Evolutionary conservation across 768 basidiomycete genomes (phyloP), one percentile per base, ranked within the genome.

Genomic region (Trichaptum fuscoviolaceum): DNA sequence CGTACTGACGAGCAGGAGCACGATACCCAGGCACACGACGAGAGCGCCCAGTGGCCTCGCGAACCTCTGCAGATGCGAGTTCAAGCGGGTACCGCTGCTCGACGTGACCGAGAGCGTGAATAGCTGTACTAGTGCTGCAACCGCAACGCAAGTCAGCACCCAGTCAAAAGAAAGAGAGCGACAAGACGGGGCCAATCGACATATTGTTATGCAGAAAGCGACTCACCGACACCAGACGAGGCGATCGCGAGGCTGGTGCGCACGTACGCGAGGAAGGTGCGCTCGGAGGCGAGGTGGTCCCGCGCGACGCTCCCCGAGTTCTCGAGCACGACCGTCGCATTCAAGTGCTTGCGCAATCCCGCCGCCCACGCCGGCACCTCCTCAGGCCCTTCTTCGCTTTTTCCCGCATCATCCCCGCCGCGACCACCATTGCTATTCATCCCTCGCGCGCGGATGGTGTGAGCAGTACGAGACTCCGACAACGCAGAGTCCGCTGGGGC

Each of bases 241-340:
- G 85, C 83, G 42, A 87, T 78, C 0, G 85, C 82, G 61, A 89
- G 77, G 70, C 86, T 87, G 1, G 87, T 89, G n/a, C 87, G 80
- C 62, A 86, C 77, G 69, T 88, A 89, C 15, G 87, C 86, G 42
- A 89, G 75, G 70, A 85, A 88, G 1, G 87, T 88, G 61, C 87
- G 77, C 70, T 88, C 87, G 18, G 82, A 84, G 1, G 87, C 87
- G 0, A 88, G 77, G 70, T 89, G 87, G 69, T 89, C 87, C 10
- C 87, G 80, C 8, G 87, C 87, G 1, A 86, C 85, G 68, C 83
- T 87, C 9, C 87, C 87, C 24, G 80, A 80, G 72, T 88, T 88
- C 71, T 86, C 81, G 35, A 88, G 75, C 1, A 77, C 73, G 65
- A 82, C 4, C 30, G 64, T 63, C 59, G 59, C 7, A 1, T 3